phyloP scores from a whole-genome alignment of 2,329 filamentous ascomycete genomes.

The Rutstroemia sp. region DNA sequence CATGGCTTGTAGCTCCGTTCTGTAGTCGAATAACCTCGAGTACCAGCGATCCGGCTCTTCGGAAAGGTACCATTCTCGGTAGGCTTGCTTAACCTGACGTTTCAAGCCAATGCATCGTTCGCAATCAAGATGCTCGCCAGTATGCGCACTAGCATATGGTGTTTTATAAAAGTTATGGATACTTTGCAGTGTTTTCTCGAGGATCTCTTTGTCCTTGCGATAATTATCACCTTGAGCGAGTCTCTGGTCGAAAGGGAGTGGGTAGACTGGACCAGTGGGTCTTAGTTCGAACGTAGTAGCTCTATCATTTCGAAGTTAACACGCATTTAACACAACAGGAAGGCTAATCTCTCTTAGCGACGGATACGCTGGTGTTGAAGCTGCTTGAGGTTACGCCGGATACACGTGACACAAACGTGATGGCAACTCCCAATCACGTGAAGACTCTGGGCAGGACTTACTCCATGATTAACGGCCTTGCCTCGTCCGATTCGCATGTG shows the following conservation, averaged over 20 bases:
- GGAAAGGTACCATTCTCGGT: slow-evolving; percentile 23
- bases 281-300: slow-evolving; percentile 3
- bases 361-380: too few species aligned
- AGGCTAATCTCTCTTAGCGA: not conserved
- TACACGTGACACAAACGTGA: not conserved
- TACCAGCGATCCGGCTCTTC: slow-evolving; percentile 20
- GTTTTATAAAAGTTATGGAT: slow-evolving; percentile 16
- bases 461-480: not conserved
- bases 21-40: slow-evolving; percentile 13
- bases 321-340: not conserved
- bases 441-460: not conserved
- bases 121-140: slow-evolving; percentile 19
- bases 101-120: slow-evolving; percentile 19
- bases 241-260: slow-evolving; percentile 20
- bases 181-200: slow-evolving; percentile 10
- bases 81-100: slow-evolving; percentile 21
- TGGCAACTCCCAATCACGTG: slow-evolving; percentile 3
- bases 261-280: slow-evolving; percentile 12
- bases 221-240: slow-evolving; percentile 20
- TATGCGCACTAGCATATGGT: slow-evolving; percentile 15
- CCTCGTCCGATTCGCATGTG: not conserved
- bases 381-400: too few species aligned
- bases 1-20: slow-evolving; percentile 15
- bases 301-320: not conserved
- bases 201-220: slow-evolving; percentile 15